These are phyloP conservation scores for Suillus subalutaceus DNA, from an alignment of 768 basidiomycete species.

Conservation along the genomic window DNA sequence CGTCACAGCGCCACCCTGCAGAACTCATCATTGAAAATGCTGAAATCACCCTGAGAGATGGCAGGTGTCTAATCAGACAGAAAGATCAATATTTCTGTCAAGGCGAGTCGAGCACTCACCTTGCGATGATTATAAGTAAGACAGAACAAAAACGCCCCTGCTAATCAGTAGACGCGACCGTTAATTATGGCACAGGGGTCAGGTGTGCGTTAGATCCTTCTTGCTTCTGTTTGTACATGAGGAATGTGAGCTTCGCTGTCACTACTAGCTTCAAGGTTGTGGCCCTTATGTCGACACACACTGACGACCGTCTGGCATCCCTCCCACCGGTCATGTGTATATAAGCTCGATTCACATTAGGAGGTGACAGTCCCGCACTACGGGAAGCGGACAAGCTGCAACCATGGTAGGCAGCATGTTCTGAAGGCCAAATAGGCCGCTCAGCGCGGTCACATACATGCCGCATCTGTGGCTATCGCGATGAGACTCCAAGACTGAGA, in stretches of 20 bases:
- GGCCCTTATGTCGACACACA: not conserved
- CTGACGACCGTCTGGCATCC: not conserved
- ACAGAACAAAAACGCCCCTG: not conserved
- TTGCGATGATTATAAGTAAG: not conserved
- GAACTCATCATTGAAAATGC: not conserved
- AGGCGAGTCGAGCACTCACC: not conserved
- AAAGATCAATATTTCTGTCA: not conserved
- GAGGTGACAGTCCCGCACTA: not conserved
- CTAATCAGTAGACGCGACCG: not conserved
- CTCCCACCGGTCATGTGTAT: not conserved
- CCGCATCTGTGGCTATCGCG: not conserved
- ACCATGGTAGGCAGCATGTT: not conserved
- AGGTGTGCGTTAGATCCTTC: too few species aligned
- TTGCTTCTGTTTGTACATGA: not conserved
- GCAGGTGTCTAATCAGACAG: not conserved
- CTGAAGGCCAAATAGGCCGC: not conserved
- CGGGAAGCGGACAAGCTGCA: not conserved
- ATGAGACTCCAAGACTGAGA: not conserved
- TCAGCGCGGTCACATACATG: not conserved
- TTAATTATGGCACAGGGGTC: not conserved
- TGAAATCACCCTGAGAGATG: not conserved
- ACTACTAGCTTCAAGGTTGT: not conserved
- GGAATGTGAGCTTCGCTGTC: not conserved
- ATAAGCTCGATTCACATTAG: not conserved
- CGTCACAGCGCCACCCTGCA: too few species aligned